Evolutionary conservation across 306 rosid species (phyloP).

Genomic region (Trichosanthes truncata): DNA sequence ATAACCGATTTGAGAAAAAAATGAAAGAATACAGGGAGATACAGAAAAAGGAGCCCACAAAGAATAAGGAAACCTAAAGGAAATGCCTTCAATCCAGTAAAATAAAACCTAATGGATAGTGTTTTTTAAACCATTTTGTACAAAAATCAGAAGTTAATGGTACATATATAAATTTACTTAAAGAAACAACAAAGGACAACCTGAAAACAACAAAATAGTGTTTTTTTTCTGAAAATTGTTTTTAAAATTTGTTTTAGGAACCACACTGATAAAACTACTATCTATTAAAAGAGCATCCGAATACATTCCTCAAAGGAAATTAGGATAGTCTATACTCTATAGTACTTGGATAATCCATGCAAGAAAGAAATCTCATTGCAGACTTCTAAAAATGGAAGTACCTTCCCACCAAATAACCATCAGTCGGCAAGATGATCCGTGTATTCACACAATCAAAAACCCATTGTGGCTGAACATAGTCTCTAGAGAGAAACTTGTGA

Average conservation of each 20-base stretch:
- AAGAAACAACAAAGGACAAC: background rate
- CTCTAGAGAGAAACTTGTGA: constrained; percentile 61
- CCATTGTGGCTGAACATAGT: constrained; percentile 97
- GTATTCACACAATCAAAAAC: constrained; percentile 78
- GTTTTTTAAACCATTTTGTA: background rate
- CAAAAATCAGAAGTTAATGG: background rate
- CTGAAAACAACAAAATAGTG: background rate
- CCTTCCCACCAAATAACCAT: constrained; percentile 75
- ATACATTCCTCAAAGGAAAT: background rate
- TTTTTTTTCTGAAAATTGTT: background rate
- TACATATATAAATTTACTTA: background rate
- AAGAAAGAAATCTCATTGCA: background rate
- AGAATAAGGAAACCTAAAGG: background rate
- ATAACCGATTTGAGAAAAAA: background rate
- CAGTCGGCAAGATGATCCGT: constrained; percentile 61
- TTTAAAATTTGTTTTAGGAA: background rate
- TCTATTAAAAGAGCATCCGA: background rate
- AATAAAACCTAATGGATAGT: background rate
- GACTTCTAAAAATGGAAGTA: constrained; percentile 18
- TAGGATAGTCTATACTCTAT: background rate
- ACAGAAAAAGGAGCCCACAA: background rate
- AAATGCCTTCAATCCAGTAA: background rate
- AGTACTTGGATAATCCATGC: background rate
- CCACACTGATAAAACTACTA: background rate
- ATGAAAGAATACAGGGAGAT: background rate